Evolutionary conservation across 2,329 filamentous ascomycete genomes (phyloP).

Genomic region (Acarospora socialis): DNA sequence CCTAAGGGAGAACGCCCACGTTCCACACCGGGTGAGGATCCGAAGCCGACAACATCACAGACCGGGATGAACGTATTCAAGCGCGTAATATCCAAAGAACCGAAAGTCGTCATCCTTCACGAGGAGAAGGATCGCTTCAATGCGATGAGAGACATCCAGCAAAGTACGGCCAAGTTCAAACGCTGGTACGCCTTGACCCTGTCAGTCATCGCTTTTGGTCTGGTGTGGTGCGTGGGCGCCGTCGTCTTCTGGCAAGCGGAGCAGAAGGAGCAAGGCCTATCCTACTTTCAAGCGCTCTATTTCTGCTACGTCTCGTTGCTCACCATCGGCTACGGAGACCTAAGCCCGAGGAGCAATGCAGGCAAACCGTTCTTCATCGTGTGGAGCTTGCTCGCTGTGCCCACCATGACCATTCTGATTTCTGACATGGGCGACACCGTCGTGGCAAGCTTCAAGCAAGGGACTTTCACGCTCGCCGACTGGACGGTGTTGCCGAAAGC

Average conservation of each 20-base stretch:
- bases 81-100: slow-evolving; percentile 16
- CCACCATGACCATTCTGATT: slow-evolving; percentile 77
- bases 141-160: slow-evolving; percentile 70
- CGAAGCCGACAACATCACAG: background rate
- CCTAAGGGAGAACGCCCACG: slow-evolving; percentile 12
- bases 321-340: slow-evolving; percentile 78
- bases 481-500: slow-evolving; percentile 51
- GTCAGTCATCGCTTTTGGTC: slow-evolving; percentile 52
- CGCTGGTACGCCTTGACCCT: slow-evolving; percentile 60
- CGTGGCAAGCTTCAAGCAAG: slow-evolving; percentile 50
- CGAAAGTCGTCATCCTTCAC: slow-evolving; percentile 42
- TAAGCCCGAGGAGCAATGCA: slow-evolving; percentile 60
- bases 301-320: slow-evolving; percentile 72
- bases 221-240: slow-evolving; percentile 71
- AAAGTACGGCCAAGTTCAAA: slow-evolving; percentile 47
- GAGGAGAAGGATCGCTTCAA: slow-evolving; percentile 58
- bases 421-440: slow-evolving; percentile 75
- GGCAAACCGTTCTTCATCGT: slow-evolving; percentile 85
- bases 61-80: slow-evolving; percentile 5
- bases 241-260: slow-evolving; percentile 57
- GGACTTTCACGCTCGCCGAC: slow-evolving; percentile 45
- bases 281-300: slow-evolving; percentile 71
- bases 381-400: slow-evolving; percentile 74
- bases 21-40: slow-evolving; percentile 16
- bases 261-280: slow-evolving; percentile 38